phyloP scores from a whole-genome alignment of 2,329 filamentous ascomycete species.

The Penicillium sp. region DNA sequence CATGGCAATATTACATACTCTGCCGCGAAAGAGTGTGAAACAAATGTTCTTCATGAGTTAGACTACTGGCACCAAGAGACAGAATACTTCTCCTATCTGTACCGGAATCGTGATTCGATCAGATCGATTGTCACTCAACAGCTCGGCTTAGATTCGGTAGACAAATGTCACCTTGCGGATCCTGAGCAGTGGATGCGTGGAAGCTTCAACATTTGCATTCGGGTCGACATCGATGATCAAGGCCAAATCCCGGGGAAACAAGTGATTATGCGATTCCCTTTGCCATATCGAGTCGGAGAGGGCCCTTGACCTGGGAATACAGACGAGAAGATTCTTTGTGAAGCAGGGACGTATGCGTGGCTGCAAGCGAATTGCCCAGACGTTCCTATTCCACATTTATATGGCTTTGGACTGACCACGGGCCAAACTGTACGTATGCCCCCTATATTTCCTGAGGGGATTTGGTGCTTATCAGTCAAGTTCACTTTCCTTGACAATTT shows the following conservation, averaged over 20 bases:
- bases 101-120: slow-evolving; percentile 9
- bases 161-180: slow-evolving; percentile 20
- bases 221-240: slow-evolving; percentile 15
- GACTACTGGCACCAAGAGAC: slow-evolving; percentile 17
- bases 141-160: slow-evolving; percentile 4
- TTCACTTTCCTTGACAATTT: slow-evolving; percentile 6
- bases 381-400: slow-evolving; percentile 14
- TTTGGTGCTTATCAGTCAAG: not conserved
- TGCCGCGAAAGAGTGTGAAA: slow-evolving; percentile 18
- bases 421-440: slow-evolving; percentile 14
- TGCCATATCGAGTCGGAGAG: slow-evolving; percentile 40
- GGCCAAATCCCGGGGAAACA: slow-evolving; percentile 16
- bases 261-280: slow-evolving; percentile 24
- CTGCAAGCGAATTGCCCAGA: slow-evolving; percentile 30
- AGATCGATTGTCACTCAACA: slow-evolving; percentile 4
- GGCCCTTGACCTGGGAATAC: slow-evolving; percentile 37
- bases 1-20: slow-evolving; percentile 24
- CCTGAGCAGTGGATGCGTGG: slow-evolving; percentile 25
- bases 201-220: slow-evolving; percentile 31
- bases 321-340: slow-evolving; percentile 45
- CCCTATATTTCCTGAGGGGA: not conserved
- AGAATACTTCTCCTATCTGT: slow-evolving; percentile 14
- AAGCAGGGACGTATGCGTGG: slow-evolving; percentile 44
- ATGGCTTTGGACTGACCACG: slow-evolving; percentile 13
- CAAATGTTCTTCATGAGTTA: slow-evolving; percentile 25